A percentile compares a stretch with the other conserved stretches of the same genome.
Conservation (phyloP, 2,329 filamentous ascomycete species). For the Mycosphaerelloides madeirae region DNA sequence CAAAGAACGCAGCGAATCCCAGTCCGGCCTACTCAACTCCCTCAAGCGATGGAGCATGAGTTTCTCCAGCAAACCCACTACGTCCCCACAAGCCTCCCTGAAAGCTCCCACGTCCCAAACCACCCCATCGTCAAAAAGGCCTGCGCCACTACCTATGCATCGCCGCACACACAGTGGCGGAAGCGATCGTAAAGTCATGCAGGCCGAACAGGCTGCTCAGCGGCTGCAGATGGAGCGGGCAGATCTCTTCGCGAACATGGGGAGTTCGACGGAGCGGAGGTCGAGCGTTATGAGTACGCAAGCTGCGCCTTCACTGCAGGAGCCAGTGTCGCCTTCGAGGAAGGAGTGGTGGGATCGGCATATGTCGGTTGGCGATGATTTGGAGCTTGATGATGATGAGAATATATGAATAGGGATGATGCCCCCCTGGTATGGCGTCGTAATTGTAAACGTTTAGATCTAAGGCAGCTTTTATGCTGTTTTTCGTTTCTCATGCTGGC, state of each 20-base stretch:
- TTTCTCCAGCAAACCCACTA: conserved; percentile 6
- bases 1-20: conserved; percentile 8
- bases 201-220: conserved; percentile 35
- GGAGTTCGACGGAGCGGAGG: conserved; percentile 19
- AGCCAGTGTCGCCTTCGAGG: conserved; percentile 5
- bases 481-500: no score
- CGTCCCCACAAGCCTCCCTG: background rate
- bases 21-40: conserved; percentile 13
- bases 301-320: conserved; percentile 3
- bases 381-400: conserved; percentile 9
- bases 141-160: conserved; percentile 17
- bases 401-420: no score
- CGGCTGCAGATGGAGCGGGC: conserved; percentile 38
- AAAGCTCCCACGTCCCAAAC: background rate
- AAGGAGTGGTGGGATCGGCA: conserved; percentile 30
- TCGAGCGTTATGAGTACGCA: conserved; percentile 11
- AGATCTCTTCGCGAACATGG: conserved; percentile 20
- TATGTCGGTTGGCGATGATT: conserved; percentile 15
- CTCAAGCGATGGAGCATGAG: conserved; percentile 19
- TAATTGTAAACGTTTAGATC: no score
- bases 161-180: conserved; percentile 28
- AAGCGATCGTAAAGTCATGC: conserved; percentile 29
- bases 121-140: conserved; percentile 2
- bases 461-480: no score
- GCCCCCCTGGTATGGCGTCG: no score